These are phyloP conservation scores for Flaveria trinervia DNA, from an alignment of 129 eudicot species.

Conservation along the genomic window DNA sequence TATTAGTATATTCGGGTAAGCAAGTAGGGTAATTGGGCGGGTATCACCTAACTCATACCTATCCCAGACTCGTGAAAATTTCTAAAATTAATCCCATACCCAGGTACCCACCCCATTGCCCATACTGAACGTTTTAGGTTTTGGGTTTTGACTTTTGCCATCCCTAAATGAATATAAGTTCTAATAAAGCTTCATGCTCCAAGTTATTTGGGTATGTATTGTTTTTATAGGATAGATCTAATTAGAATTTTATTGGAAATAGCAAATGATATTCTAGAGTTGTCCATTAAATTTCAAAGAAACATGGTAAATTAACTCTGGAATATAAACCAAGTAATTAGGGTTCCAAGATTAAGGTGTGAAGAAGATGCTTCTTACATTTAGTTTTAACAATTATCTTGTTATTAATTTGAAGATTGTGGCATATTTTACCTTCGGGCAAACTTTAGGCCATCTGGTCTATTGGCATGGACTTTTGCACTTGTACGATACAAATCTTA, in stretches of 20 bases:
- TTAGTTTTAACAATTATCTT: not conserved
- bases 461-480: not conserved
- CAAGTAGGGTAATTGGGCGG: no score
- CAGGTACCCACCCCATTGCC: no score
- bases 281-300: constrained; percentile 7
- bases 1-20: no score
- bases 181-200: not conserved
- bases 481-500: not conserved
- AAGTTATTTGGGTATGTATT: not conserved
- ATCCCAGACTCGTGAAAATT: no score
- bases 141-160: no score
- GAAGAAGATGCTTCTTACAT: not conserved
- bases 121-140: no score
- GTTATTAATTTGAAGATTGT: constrained; percentile 1
- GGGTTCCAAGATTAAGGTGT: constrained; percentile 6
- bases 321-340: not conserved
- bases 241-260: not conserved
- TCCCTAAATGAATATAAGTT: no score
- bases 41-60: no score
- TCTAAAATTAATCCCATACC: no score
- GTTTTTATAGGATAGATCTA: not conserved
- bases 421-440: not conserved
- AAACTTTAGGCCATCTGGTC: not conserved
- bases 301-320: not conserved
- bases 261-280: not conserved